Base-by-base conservation (phyloP, 805 yeast genomes). In the Cyberlindnera sargentensis region DNA sequence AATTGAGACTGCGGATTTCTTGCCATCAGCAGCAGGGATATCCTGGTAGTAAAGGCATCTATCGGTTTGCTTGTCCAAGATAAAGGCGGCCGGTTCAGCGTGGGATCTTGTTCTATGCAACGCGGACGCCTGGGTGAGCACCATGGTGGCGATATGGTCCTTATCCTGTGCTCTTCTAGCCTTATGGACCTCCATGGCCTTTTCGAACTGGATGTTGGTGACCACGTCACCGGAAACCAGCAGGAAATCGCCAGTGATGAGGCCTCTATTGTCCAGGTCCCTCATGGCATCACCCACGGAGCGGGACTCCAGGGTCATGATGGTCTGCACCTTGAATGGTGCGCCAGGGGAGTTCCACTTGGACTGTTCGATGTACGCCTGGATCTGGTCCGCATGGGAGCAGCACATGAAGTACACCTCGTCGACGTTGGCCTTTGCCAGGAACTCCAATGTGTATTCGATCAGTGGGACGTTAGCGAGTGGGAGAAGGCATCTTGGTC, bases 261-360 rank as follows among this genome's bases (percentile, higher is more conserved):
- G 68, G 5, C 96, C 96, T 54, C 95, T 73, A 47, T 86, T 82
- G 62, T 93, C 99, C 46, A 93, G 68, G 59, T 91, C 98, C 62
- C 99, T 76, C 95, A 93, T 86, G 23, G 95, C 95, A 66, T 93
- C 99, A 52, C 99, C 99, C 8, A 91, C 95, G 27, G 95, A 85
- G 62, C 90, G 70, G 8, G 93, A 81, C 62, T 91, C 96, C 39
- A 88, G 78, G 25, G 95, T 79, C 72, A 85, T 75, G 42, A 91
- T 77, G 3, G 95, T 84, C 39, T 79, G 76, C 37, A 93, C 75
- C 44, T 76, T 75, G 63, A 93, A 91, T 1, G 97, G 96, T 3
- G 95, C 78, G 58, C 81, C 77, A 1, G 79, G 71, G 15, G 69
- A 57, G 30, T 67, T 69, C 93, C 93, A 85, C 57, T 80, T 82